Percentiles rank a stretch among this genome's conserved stretches.
phyloP scores from a whole-genome alignment of 805 yeast genomes.

The Pichia thaimueangensis region DNA sequence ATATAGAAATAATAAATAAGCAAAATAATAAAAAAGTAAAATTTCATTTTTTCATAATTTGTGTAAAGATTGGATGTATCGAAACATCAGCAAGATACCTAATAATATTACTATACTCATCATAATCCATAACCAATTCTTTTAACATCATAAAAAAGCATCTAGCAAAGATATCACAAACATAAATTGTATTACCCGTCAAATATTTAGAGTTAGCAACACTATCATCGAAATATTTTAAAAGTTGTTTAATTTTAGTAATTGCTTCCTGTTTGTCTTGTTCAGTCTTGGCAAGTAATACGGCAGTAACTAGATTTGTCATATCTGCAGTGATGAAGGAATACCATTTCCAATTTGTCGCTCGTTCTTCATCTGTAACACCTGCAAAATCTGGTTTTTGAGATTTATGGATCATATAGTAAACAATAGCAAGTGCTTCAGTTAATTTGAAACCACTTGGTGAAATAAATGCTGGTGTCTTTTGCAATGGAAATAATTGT shows the following conservation, averaged over 20 bases:
- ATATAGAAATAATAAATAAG: no score
- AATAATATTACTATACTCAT: background rate
- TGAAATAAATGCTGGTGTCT: conserved; percentile 6
- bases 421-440: conserved; percentile 5
- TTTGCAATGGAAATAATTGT: conserved; percentile 2
- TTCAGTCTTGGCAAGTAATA: background rate
- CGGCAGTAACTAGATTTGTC: background rate
- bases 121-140: background rate
- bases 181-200: background rate
- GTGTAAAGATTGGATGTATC: background rate
- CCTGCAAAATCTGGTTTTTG: conserved; percentile 45
- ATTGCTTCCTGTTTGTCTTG: background rate
- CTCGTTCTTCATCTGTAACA: conserved; percentile 51
- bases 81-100: background rate
- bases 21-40: no score
- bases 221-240: background rate
- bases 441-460: conserved; percentile 6
- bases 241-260: background rate
- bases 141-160: background rate
- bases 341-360: conserved; percentile 63
- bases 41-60: background rate
- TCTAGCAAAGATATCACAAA: background rate
- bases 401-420: conserved; percentile 2
- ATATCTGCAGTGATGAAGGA: conserved; percentile 65
- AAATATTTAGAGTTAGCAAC: background rate